These are phyloP conservation scores for Cicer chorassanicum DNA, from an alignment of 306 rosid genomes.

Conservation along the genomic window DNA sequence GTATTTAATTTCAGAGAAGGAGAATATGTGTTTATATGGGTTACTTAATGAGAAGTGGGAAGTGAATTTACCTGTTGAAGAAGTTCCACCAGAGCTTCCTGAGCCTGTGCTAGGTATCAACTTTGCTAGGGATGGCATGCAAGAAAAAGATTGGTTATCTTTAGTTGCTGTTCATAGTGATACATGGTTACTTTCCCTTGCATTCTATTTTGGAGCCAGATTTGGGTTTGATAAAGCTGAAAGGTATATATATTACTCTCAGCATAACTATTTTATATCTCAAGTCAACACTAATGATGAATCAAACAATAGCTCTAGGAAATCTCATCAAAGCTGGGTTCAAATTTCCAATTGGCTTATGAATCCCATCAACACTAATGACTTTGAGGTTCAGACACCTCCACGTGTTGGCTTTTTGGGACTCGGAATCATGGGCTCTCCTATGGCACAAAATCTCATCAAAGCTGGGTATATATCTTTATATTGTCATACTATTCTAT, in stretches of 20 bases:
- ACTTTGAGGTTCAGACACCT: too few species aligned
- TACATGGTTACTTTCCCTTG: slow-evolving; percentile 83
- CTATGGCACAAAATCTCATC: too few species aligned
- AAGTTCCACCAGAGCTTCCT: slow-evolving; percentile 94
- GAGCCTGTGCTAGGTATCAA: slow-evolving; percentile 94
- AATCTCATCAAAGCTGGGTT: too few species aligned
- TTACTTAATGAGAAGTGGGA: slow-evolving; percentile 86
- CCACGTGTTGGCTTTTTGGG: too few species aligned
- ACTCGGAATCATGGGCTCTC: too few species aligned
- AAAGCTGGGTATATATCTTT: too few species aligned
- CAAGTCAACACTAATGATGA: too few species aligned
- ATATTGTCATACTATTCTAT: too few species aligned
- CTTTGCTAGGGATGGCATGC: slow-evolving; percentile 96
- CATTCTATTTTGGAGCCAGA: slow-evolving; percentile 92
- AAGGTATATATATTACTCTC: slow-evolving; percentile 55
- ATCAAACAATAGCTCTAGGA: too few species aligned
- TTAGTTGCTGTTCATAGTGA: slow-evolving; percentile 92
- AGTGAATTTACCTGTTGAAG: slow-evolving; percentile 95
- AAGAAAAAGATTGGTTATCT: slow-evolving; percentile 84
- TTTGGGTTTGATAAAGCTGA: slow-evolving; percentile 80
- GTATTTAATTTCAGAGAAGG: slow-evolving; percentile 73
- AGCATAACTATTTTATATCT: slow-evolving; percentile 4
- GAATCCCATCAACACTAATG: too few species aligned
- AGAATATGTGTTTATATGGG: slow-evolving; percentile 89
- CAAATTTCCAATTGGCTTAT: too few species aligned